Evolutionary conservation across 306 rosid species (phyloP).

Genomic region (Cyamopsis tetragonoloba): DNA sequence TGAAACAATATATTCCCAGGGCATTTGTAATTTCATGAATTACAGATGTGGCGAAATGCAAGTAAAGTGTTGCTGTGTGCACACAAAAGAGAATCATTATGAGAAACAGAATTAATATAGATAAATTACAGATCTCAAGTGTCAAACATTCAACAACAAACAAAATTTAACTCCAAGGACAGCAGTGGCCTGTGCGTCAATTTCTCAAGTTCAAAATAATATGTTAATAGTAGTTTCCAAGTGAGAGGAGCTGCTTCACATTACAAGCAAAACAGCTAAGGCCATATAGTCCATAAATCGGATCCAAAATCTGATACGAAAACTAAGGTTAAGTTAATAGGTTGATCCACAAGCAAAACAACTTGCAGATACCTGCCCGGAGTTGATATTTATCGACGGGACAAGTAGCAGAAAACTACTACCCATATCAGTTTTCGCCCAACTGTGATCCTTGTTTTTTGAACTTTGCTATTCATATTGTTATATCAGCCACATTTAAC

Average conservation of each 20-base stretch:
- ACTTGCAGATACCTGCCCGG: no score
- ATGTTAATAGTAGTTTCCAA: not conserved
- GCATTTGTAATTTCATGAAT: slow-evolving; percentile 78
- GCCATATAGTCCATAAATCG: not conserved
- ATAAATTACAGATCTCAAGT: not conserved
- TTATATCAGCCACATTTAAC: no score
- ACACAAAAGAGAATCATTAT: slow-evolving; percentile 14
- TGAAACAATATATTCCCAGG: slow-evolving; percentile 89
- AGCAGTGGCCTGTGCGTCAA: not conserved
- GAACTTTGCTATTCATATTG: no score
- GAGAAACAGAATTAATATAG: not conserved
- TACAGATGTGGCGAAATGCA: slow-evolving; percentile 78
- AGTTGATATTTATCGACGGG: no score
- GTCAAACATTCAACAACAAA: not conserved
- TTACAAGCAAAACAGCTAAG: not conserved
- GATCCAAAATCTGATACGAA: slow-evolving; percentile 1
- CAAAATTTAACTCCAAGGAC: not conserved
- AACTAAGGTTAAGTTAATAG: no score
- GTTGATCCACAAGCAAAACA: no score
- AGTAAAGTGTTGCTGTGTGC: slow-evolving; percentile 63
- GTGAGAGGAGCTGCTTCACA: not conserved
- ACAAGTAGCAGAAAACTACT: no score
- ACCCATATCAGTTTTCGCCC: no score
- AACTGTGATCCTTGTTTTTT: no score
- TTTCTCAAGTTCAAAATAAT: not conserved